These are phyloP conservation scores for Nicotiana noctiflora DNA, from an alignment of 257 asterid genomes.

Conservation along the genomic window DNA sequence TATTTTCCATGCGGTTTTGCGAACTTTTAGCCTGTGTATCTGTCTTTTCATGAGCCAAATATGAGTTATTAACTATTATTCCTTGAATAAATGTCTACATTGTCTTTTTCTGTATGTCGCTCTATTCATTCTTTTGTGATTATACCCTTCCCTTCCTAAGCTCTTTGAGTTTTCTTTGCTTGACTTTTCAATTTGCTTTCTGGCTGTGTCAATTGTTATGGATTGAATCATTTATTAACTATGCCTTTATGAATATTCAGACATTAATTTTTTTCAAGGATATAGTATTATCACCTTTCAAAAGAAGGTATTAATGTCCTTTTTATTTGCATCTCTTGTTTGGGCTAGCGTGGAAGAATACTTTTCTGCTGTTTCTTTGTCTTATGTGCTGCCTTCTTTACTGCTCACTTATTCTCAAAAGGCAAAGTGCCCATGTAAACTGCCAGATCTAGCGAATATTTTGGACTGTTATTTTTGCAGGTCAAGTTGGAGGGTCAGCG, in stretches of 20 bases:
- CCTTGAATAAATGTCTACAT: not conserved
- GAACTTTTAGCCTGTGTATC: not conserved
- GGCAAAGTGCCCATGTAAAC: not conserved
- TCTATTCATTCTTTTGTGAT: not conserved
- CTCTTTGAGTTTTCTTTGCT: not conserved
- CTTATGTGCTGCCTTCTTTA: not conserved
- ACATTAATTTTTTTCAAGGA: not conserved
- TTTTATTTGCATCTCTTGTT: not conserved
- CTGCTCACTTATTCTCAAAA: not conserved
- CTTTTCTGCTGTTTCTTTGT: not conserved
- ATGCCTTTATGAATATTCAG: not conserved
- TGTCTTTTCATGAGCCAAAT: not conserved
- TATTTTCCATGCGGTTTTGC: not conserved
- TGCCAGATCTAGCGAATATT: not conserved
- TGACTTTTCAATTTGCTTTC: not conserved
- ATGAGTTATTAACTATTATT: constrained; percentile 1
- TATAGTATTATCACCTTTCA: not conserved
- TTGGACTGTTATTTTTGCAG: not conserved
- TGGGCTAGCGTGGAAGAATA: not conserved
- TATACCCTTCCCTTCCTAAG: not conserved
- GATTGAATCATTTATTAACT: not conserved
- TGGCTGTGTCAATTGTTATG: not conserved
- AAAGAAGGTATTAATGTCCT: not conserved
- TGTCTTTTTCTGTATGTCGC: not conserved
- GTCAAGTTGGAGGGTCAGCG: not conserved